Percentiles rank a stretch among this genome's conserved stretches.
These are phyloP conservation scores for Miscanthus sacchariflorus DNA, from an alignment of 202 grass and related monocot species.

Conservation along the genomic window DNA sequence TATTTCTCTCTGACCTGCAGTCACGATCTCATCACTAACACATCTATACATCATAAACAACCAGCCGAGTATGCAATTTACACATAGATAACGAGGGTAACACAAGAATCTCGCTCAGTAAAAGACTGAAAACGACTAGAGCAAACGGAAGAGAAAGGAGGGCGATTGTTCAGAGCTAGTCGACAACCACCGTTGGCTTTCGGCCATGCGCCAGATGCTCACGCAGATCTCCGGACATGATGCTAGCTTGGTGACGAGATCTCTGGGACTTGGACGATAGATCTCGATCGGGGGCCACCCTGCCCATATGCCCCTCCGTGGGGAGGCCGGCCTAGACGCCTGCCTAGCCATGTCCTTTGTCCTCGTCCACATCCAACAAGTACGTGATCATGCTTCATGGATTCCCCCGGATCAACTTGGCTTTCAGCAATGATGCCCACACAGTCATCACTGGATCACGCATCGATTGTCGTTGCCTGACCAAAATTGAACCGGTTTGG, in stretches of 20 bases:
- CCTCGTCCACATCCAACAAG: slow-evolving; percentile 46
- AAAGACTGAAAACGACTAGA: slow-evolving; percentile 49
- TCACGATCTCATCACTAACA: not conserved
- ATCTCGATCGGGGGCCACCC: slow-evolving; percentile 31
- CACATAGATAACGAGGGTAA: slow-evolving; percentile 39
- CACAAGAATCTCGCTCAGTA: slow-evolving; percentile 32
- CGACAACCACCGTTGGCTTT: slow-evolving; percentile 52
- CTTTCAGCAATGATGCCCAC: slow-evolving; percentile 35
- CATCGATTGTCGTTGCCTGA: not conserved
- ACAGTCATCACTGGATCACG: slow-evolving; percentile 9
- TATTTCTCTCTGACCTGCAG: not conserved
- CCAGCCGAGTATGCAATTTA: not conserved
- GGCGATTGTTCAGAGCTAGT: slow-evolving; percentile 6
- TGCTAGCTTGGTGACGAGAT: slow-evolving; percentile 42
- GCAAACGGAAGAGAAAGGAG: slow-evolving; percentile 37
- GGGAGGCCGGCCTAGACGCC: not conserved
- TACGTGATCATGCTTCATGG: slow-evolving; percentile 38
- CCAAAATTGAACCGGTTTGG: not conserved
- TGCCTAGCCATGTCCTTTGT: slow-evolving; percentile 38
- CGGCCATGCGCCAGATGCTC: slow-evolving; percentile 38
- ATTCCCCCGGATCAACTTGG: slow-evolving; percentile 48
- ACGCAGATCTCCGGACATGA: slow-evolving; percentile 52
- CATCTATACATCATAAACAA: slow-evolving; percentile 7
- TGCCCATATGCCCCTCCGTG: slow-evolving; percentile 26
- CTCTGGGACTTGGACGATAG: slow-evolving; percentile 24